phyloP scores from a whole-genome alignment of 768 basidiomycete species.

The Suillus decipiens region DNA sequence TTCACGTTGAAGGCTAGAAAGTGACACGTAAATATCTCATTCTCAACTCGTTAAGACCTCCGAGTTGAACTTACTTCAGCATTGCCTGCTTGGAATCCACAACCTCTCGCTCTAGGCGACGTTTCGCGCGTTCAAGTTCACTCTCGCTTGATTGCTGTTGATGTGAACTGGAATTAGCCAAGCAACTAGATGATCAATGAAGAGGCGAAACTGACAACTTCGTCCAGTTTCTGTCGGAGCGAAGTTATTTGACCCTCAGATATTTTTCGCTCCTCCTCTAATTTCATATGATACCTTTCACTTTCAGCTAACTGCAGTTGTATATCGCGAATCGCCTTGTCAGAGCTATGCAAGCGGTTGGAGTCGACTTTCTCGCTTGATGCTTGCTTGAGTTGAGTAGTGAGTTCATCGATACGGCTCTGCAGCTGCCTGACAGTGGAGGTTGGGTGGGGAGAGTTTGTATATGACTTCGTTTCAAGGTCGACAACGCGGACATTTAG shows the following conservation, averaged over 20 bases:
- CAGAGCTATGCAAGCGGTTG: slow-evolving; percentile 40
- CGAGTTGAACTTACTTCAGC: slow-evolving; percentile 50
- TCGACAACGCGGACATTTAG: slow-evolving; percentile 82
- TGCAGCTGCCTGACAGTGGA: slow-evolving; percentile 62
- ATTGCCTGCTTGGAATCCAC: slow-evolving; percentile 71
- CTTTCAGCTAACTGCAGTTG: slow-evolving; percentile 58
- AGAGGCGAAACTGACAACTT: slow-evolving; percentile 47
- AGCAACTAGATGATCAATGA: background rate
- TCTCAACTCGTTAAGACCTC: background rate
- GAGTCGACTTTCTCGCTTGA: slow-evolving; percentile 42
- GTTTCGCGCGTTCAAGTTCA: slow-evolving; percentile 68
- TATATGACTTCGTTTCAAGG: slow-evolving; percentile 76
- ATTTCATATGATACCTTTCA: slow-evolving; percentile 58
- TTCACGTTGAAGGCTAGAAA: slow-evolving; percentile 58
- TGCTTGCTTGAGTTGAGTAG: slow-evolving; percentile 43
- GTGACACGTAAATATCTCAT: background rate
- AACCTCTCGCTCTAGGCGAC: slow-evolving; percentile 76
- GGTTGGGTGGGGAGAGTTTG: slow-evolving; percentile 60
- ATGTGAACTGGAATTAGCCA: slow-evolving; percentile 13
- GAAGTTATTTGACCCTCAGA: slow-evolving; percentile 59
- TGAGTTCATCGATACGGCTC: slow-evolving; percentile 71
- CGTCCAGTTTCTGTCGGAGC: slow-evolving; percentile 62
- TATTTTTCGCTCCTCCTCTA: slow-evolving; percentile 65
- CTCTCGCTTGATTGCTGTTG: slow-evolving; percentile 69
- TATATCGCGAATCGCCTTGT: slow-evolving; percentile 52